Evolutionary conservation across 306 rosid species (phyloP), one percentile per base, ranked within the genome.

Genomic region (Gleditsia sinensis): DNA sequence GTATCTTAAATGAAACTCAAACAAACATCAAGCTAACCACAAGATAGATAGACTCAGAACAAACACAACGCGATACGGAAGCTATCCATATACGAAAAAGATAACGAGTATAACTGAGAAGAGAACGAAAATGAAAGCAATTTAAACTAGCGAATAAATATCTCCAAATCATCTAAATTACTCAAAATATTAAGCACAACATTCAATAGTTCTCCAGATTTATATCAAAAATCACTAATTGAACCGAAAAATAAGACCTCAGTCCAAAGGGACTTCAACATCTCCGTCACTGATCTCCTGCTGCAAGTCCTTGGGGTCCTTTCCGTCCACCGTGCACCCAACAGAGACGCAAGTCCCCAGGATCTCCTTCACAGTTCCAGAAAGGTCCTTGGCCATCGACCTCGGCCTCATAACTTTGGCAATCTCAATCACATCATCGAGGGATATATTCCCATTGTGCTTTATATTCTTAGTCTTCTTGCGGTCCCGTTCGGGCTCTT

Each of bases 341-440:
- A 93, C 96, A 17, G 98, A 93, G 2, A 93, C 98, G 56, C 98
- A 93, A 0, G 98, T 93, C 0, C 96, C 97, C 0, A 91, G 85
- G 2, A 93, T 93, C 85, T 93, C 98, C 87, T 93, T 93, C 1
- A 93, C 85, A 1, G 90, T 73, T 0, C 97, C 98, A 0, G 76
- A 5, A 14, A 93, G 85, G 6, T 93, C 97, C 82, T 93, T 93
- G 0, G 98, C 98, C 93, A 93, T 93, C 0, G 98, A 93, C 50
- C 98, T 80, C 1, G 86, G 83, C 72, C 28, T 78, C 98, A 93
- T 93, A 6, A 86, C 30, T 86, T 71, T 91, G 0, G 98, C 98
- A 3, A 93, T 91, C 88, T 93, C 98, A 60, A 93, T 82, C 42
- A 93, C 98, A n/a, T 93, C 98, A 20, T 93, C 98, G 0, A 93